phyloP scores from a whole-genome alignment of 108 stramenopile species.

The Skeletonema menzelii region DNA sequence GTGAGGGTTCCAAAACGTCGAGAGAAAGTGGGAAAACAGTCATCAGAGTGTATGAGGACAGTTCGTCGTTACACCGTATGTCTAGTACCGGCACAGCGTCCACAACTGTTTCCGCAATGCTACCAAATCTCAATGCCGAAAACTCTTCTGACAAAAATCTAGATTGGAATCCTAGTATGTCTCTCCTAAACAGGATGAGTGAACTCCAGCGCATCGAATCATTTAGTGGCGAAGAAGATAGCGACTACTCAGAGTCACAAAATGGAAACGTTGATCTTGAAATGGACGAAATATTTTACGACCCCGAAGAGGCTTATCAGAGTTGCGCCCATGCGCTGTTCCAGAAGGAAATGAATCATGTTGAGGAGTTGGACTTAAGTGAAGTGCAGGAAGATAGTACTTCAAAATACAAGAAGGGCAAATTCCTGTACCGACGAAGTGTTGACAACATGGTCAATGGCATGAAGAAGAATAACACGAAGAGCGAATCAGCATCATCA shows the following conservation, averaged over 20 bases:
- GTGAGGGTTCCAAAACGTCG: neutral
- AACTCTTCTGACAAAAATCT: neutral
- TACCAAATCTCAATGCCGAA: neutral
- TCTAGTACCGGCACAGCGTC: neutral
- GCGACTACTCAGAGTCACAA: neutral
- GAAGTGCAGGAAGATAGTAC: neutral
- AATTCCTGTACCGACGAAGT: neutral
- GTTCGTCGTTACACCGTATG: neutral
- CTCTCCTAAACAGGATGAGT: neutral
- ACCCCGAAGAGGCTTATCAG: constrained; percentile 8
- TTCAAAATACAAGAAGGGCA: neutral
- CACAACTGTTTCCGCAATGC: neutral
- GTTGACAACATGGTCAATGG: neutral
- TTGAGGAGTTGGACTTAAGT: constrained; percentile 3
- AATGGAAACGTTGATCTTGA: neutral
- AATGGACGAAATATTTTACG: constrained; percentile 5
- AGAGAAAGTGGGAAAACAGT: neutral
- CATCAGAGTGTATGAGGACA: neutral
- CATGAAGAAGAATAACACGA: neutral
- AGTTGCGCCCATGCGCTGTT: constrained; percentile 10
- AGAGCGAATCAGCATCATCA: neutral
- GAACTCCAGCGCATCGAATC: constrained; percentile 20
- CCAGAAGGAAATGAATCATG: constrained; percentile 1
- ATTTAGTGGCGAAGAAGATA: constrained; percentile 14
- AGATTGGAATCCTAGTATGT: constrained; percentile 13